These are phyloP conservation scores for Ophiostoma tasmaniense DNA, from an alignment of 2,329 filamentous ascomycete genomes.

Conservation along the genomic window DNA sequence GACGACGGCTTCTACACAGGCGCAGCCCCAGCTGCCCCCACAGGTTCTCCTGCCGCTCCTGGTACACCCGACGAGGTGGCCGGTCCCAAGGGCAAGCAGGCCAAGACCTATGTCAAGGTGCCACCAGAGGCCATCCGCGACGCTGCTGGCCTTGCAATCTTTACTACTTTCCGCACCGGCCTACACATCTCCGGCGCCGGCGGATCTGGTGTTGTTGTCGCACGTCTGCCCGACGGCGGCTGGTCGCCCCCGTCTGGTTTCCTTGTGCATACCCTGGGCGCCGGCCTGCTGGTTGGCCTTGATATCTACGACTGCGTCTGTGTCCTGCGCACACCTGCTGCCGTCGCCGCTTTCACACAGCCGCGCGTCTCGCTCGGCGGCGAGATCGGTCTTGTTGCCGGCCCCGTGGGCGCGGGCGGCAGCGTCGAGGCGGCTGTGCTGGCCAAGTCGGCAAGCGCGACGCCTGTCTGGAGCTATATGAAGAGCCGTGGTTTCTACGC, in stretches of 20 bases:
- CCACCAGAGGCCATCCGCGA: constrained; percentile 40
- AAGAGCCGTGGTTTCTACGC: constrained; percentile 86
- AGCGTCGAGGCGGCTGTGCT: constrained; percentile 59
- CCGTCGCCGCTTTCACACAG: constrained; percentile 58
- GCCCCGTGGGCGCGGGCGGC: constrained; percentile 61
- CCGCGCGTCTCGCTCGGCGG: constrained; percentile 68
- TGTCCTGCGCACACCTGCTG: constrained; percentile 60
- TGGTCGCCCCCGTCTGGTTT: constrained; percentile 70
- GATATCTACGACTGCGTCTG: constrained; percentile 72
- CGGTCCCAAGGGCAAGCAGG: constrained; percentile 23
- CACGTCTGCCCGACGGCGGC: constrained; percentile 45
- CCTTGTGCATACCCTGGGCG: constrained; percentile 58
- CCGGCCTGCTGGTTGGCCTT: constrained; percentile 61
- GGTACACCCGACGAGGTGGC: constrained; percentile 14
- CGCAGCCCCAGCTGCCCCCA: constrained; percentile 14
- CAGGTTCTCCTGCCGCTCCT: not conserved
- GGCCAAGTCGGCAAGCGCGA: constrained; percentile 23
- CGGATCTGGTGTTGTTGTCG: constrained; percentile 51
- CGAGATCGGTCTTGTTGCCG: constrained; percentile 67
- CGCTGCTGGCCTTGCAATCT: constrained; percentile 61
- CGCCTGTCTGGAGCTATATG: constrained; percentile 59
- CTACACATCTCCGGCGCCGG: constrained; percentile 48
- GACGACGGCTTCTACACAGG: constrained; percentile 28
- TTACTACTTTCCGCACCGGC: constrained; percentile 55
- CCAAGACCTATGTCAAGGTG: constrained; percentile 32